phyloP scores from a whole-genome alignment of 768 basidiomycete genomes.

The Brasilioporus rufonigricans region DNA sequence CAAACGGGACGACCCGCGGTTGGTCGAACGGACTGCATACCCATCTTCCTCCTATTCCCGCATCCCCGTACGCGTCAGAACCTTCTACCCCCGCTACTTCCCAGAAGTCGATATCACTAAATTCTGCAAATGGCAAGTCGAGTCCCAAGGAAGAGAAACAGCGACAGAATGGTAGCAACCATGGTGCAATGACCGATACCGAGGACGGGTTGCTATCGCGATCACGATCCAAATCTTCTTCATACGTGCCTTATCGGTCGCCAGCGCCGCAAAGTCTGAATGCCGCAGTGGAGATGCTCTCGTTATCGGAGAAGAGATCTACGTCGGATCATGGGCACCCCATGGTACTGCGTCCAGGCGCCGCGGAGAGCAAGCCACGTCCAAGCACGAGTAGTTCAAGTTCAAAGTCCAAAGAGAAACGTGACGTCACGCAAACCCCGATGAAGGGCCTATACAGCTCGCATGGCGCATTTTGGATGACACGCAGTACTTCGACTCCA shows the following conservation, averaged over 20 bases:
- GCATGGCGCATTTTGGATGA: slow-evolving; percentile 33
- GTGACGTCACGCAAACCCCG: slow-evolving; percentile 41
- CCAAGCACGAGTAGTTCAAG: slow-evolving; percentile 31
- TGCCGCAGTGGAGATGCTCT: slow-evolving; percentile 67
- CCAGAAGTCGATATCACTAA: slow-evolving; percentile 39
- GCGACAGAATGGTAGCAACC: slow-evolving; percentile 26
- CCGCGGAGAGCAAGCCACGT: slow-evolving; percentile 28
- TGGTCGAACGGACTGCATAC: slow-evolving; percentile 33
- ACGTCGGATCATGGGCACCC: slow-evolving; percentile 28
- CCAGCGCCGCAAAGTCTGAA: slow-evolving; percentile 68
- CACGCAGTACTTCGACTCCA: slow-evolving; percentile 35
- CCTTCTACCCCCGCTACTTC: slow-evolving; percentile 57
- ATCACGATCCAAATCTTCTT: slow-evolving; percentile 50
- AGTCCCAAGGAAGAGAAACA: slow-evolving; percentile 35
- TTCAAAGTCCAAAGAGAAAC: slow-evolving; percentile 29
- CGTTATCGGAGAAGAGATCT: slow-evolving; percentile 30
- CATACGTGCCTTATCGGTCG: slow-evolving; percentile 52
- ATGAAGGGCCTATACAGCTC: slow-evolving; percentile 42
- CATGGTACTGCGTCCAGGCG: slow-evolving; percentile 14
- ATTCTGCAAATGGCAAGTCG: slow-evolving; percentile 34
- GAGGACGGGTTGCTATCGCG: slow-evolving; percentile 44
- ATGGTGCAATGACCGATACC: slow-evolving; percentile 24
- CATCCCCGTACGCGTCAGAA: slow-evolving; percentile 66
- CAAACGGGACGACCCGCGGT: slow-evolving; percentile 29
- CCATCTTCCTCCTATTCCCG: slow-evolving; percentile 61